These are phyloP conservation scores for Akanthomyces uredinophilus DNA, from an alignment of 2,329 filamentous ascomycete species.

Conservation along the genomic window DNA sequence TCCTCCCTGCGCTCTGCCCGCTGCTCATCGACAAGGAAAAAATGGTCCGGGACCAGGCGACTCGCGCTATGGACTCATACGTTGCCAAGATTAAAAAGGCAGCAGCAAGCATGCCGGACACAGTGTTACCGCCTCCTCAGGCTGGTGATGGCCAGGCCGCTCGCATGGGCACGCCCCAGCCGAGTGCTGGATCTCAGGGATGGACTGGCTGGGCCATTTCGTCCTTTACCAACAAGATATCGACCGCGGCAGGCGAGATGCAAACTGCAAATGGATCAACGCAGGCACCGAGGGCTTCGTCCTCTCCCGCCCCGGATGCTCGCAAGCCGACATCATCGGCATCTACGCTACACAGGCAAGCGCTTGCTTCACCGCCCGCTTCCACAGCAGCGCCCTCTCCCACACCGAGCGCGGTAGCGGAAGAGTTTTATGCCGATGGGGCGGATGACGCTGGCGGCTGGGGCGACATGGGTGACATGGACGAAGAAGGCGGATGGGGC, in stretches of 20 bases:
- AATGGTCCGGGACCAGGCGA: slow-evolving; percentile 84
- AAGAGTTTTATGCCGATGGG: slow-evolving; percentile 51
- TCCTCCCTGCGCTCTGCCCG: slow-evolving; percentile 80
- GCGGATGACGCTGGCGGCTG: slow-evolving; percentile 64
- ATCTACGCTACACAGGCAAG: slow-evolving; percentile 56
- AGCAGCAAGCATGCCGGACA: slow-evolving; percentile 72
- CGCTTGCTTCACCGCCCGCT: slow-evolving; percentile 46
- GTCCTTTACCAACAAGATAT: slow-evolving; percentile 93
- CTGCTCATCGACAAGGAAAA: slow-evolving; percentile 92
- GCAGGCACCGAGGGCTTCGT: slow-evolving; percentile 36
- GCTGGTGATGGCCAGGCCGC: slow-evolving; percentile 51
- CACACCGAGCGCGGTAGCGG: slow-evolving; percentile 37
- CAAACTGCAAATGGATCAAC: slow-evolving; percentile 49
- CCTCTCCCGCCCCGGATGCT: slow-evolving; percentile 35
- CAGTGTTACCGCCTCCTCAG: slow-evolving; percentile 61
- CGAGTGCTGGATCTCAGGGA: slow-evolving; percentile 43
- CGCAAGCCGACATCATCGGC: slow-evolving; percentile 45
- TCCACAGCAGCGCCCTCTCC: slow-evolving; percentile 46
- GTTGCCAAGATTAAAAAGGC: slow-evolving; percentile 77
- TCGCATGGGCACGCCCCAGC: slow-evolving; percentile 74
- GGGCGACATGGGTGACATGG: slow-evolving; percentile 61
- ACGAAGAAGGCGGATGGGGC: slow-evolving; percentile 36
- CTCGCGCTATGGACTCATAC: slow-evolving; percentile 83
- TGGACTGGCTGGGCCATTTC: slow-evolving; percentile 99
- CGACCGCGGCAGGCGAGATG: slow-evolving; percentile 81